Evolutionary conservation across 306 rosid species (phyloP).

Genomic region (Hippophae rhamnoides): DNA sequence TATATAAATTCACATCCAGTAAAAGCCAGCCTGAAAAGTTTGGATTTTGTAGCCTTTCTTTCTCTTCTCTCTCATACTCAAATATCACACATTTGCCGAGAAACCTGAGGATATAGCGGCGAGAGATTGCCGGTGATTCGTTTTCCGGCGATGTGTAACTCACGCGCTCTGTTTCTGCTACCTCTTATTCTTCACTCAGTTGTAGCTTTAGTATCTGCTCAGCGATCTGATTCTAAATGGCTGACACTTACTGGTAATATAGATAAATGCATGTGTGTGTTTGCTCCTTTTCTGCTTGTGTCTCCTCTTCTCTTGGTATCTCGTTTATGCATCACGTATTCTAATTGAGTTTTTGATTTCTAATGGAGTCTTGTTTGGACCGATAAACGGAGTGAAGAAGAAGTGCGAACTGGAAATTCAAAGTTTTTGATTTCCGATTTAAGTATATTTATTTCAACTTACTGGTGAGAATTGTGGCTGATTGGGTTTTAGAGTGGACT

Average conservation of each 20-base stretch:
- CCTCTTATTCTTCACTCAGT: conserved; percentile 34
- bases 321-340: neutral
- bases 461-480: no score
- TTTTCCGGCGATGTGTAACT: conserved; percentile 43
- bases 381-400: no score
- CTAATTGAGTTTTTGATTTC: no score
- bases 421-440: no score
- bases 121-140: conserved; percentile 19
- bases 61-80: neutral
- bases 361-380: no score
- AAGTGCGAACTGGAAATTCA: no score
- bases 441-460: no score
- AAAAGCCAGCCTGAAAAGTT: no score
- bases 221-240: conserved; percentile 45
- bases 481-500: no score
- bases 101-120: conserved; percentile 12
- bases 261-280: neutral
- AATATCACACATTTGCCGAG: conserved; percentile 18
- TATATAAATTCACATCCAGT: no score
- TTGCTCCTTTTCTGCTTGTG: conserved; percentile 1
- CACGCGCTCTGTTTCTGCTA: conserved; percentile 38
- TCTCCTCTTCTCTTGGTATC: neutral
- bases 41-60: no score
- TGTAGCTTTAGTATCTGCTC: conserved; percentile 52
- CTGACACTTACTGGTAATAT: conserved; percentile 51